Base-by-base conservation (phyloP, 257 asterid species). In the Fraxinus americana region DNA sequence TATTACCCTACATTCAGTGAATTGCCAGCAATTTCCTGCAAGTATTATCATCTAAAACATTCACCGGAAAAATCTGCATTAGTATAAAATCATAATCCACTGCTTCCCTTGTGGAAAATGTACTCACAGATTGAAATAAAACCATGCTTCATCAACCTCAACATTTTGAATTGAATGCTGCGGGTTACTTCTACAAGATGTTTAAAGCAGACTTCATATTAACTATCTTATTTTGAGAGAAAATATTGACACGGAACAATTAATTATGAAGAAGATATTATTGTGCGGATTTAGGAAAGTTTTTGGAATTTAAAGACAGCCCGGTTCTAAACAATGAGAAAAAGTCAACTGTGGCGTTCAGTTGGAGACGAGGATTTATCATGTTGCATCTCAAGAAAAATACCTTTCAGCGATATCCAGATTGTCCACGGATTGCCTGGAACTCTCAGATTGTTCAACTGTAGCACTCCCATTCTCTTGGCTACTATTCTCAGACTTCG, bases 351-450 rank as follows among this genome's bases (percentile, higher is more conserved):
- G 25, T 21, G 30, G 68, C 13, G 4, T 69, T 39, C 74, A 54
- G 39, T n/a, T 50, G 16, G 70, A 54, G 59, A 48, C 7, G 2
- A 25, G 65, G 34, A 41, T 61, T 27, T 41, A 57, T 38, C 35
- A 23, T 25, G 32, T 9, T 61, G 68, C 35, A 61, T 61, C 68
- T 39, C 45, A 73, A 21, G 70, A 41, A 75, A 39, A 30, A 32
- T 85, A 93, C 97, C 98, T 93, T 87, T 88, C 97, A 34, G 17
- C 65, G 73, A 78, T 74, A 78, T 76, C 86, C 16, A 80, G 83
- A 74, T 85, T 91, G 70, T 87, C 92, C 75, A 54, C 78, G 52
- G 83, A 59, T 77, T 77, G 87, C 25, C 89, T 80, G 73, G 88
- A 83, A 71, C 84, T 80, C 73, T 80, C 85, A 80, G 89, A 69